Base-by-base conservation (phyloP, 805 yeast species). In the Starmerella potacharoeniae region DNA sequence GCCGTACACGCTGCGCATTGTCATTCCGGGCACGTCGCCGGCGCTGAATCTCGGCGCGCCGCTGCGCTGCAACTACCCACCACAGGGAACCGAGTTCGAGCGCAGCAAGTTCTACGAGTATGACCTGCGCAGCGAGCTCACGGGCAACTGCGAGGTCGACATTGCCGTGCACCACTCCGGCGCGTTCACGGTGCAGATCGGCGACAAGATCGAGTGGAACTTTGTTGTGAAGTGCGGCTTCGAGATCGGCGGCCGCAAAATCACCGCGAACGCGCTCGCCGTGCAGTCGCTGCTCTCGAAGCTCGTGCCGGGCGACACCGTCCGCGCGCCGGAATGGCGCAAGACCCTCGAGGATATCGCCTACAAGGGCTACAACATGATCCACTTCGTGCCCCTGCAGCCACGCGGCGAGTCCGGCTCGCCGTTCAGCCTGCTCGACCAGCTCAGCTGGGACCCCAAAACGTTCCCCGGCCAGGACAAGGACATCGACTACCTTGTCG, bases 381-480 rank as follows among this genome's bases (percentile, higher is more conserved):
- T 93, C 45, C 98, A 91, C 72, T 91, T 91, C 68, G 90, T 97
- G 6, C 98, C 98, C 0, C 74, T 91, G 62, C 96, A 91, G 69
- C 72, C 82, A 59, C 76, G 97, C 54, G 98, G 98, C 36, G 84
- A 77, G 58, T 86, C 96, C 0, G 79, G 90, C 68, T 90, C 97
- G 6, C 98, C 98, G 0, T 91, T 90, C 66, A 86, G 96, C 4
- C 87, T 91, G 53, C 83, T 72, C 63, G 96, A 91, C 67, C 97
- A 93, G 69, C 75, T 88, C 57, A 68, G 65, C 30, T 90, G 84
- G 69, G 97, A 91, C 65, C 79, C 84, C 0, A 67, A 62, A 0
- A 68, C 81, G 29, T 91, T 93, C 66, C 71, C 74, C 34, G 66
- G 74, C 51, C 75, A 76, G 49, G 74, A 74, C 30, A 69, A 72